Evolutionary conservation across 2,329 filamentous ascomycete genomes (phyloP).

Genomic region (Microsporum audouinii): DNA sequence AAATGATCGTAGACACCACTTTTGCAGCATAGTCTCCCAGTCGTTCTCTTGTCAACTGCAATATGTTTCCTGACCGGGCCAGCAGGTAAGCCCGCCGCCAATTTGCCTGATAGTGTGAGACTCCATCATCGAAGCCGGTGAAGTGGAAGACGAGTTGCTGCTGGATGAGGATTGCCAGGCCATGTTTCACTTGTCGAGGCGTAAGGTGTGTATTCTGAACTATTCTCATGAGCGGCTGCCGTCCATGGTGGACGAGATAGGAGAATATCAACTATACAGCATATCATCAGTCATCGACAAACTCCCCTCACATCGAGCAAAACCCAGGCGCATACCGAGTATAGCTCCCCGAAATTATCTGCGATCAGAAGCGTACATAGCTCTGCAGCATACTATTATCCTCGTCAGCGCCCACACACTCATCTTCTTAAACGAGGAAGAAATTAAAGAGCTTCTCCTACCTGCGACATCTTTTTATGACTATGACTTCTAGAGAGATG

Average conservation of each 20-base stretch:
- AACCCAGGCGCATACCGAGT: conserved; percentile 54
- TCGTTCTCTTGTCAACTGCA: conserved; percentile 60
- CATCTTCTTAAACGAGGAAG: conserved; percentile 2
- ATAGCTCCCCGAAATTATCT: conserved; percentile 82
- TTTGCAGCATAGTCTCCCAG: conserved; percentile 64
- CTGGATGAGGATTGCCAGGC: conserved; percentile 73
- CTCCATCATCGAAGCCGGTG: conserved; percentile 49
- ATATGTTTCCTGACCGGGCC: conserved; percentile 67
- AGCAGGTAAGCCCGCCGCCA: conserved; percentile 68
- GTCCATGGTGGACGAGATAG: conserved; percentile 64
- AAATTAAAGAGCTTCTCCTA: conserved; percentile 29
- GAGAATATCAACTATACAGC: conserved; percentile 64
- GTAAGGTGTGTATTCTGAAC: conserved; percentile 60
- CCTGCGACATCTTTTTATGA: conserved; percentile 42
- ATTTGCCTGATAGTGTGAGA: conserved; percentile 76
- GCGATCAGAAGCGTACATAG: conserved; percentile 82
- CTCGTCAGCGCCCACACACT: conserved; percentile 8
- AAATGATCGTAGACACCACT: conserved; percentile 62
- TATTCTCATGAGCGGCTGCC: conserved; percentile 59
- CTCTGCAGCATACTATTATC: conserved; percentile 58
- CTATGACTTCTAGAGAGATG: conserved; percentile 59
- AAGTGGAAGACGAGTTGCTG: conserved; percentile 74
- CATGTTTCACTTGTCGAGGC: conserved; percentile 65
- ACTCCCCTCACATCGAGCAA: conserved; percentile 6
- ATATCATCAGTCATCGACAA: background rate